Evolutionary conservation across 2,329 filamentous ascomycete species (phyloP).

Genomic region (Pochonia chlamydosporia): DNA sequence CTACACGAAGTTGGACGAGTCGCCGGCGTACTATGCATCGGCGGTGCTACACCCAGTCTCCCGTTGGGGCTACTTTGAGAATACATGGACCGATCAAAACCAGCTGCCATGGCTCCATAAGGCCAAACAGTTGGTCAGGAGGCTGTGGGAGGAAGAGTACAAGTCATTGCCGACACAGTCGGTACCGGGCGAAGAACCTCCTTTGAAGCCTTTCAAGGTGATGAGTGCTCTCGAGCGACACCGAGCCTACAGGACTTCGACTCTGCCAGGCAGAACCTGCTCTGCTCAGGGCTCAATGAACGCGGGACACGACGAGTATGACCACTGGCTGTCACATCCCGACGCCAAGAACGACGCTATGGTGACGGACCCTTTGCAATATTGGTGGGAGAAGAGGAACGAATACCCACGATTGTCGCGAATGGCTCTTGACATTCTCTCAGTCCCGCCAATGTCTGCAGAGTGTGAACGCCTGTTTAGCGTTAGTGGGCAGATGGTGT

Average conservation of each 20-base stretch:
- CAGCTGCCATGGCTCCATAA: background rate
- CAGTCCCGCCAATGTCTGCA: conserved; percentile 3
- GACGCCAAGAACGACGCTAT: background rate
- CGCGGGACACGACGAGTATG: background rate
- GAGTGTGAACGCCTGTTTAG: conserved; percentile 4
- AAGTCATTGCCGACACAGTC: background rate
- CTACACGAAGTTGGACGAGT: conserved; percentile 4
- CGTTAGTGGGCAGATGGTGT: conserved; percentile 1
- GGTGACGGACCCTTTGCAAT: background rate
- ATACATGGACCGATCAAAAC: too few species aligned
- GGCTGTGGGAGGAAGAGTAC: background rate
- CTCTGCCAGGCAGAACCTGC: too few species aligned
- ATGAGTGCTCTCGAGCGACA: too few species aligned
- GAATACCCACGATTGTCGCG: conserved; percentile 1
- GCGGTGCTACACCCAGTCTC: background rate
- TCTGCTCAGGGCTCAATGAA: background rate
- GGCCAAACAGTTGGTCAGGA: background rate
- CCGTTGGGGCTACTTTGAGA: conserved; percentile 1
- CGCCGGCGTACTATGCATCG: background rate
- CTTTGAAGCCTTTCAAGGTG: too few species aligned
- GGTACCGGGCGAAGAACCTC: too few species aligned
- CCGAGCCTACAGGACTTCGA: too few species aligned
- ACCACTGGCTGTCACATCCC: background rate
- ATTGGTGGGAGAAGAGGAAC: background rate
- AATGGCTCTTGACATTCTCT: conserved; percentile 2